Evolutionary conservation across 2,329 filamentous ascomycete species (phyloP), one percentile per base, ranked within the genome.

Genomic region (Nothophaeocryptopus gaeumannii): DNA sequence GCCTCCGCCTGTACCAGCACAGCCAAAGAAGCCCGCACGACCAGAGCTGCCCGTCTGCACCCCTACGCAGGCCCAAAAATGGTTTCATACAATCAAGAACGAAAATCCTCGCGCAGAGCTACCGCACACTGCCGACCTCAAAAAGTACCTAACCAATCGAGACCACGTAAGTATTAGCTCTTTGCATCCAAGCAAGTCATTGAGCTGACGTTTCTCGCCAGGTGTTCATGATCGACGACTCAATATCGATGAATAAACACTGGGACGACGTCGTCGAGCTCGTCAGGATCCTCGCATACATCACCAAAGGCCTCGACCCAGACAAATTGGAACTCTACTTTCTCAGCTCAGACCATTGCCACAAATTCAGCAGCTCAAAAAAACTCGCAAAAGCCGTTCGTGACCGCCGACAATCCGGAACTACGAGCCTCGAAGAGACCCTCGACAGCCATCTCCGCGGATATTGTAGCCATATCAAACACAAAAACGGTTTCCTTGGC

Each of bases 211-310:
- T n/a, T n/a, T n/a, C n/a, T n/a, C n/a, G 2, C 13, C 31, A 58
- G 52, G 45, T 55, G 11, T 51, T 58, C 39, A 26, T 58, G 16
- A 26, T 58, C 20, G 55, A 58, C 29, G 43, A 58, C 29, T 47
- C 49, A 2, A 2, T 12, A 16, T 39, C 33, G 2, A 58, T 58
- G 52, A 29, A 30, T 12, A 12, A 43, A 5, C 36, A 55, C 11
- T 44, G 45, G 32, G 26, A 30, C 5, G 36, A 50, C 14, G 34
- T 58, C 12, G 30, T 32, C 2, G 38, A 50, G 5, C 32, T 53
- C 13, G 3, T 52, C 13, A 26, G 32, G 2, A n/a, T 47, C 2
- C 37, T 51, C 3, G 34, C 42, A 4, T 54, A 45, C 26, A 39
- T 50, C 20, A 32, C 45, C 11, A 54, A 56, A 31, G 16, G 32